These are phyloP conservation scores for Arthroderma sp. DNA, from an alignment of 2,329 filamentous ascomycete species.

Conservation along the genomic window DNA sequence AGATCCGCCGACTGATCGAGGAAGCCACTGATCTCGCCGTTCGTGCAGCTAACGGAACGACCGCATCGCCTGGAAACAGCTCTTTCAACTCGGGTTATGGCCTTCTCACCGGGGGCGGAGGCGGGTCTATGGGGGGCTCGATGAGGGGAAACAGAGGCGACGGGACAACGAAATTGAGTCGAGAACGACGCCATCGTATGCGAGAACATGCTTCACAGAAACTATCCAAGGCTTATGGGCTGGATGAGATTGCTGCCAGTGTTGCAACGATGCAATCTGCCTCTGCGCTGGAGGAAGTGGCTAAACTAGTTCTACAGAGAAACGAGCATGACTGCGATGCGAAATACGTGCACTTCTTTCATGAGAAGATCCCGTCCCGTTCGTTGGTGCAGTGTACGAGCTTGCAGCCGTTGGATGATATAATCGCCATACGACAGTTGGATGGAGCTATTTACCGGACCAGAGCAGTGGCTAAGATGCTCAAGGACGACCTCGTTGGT, in stretches of 20 bases:
- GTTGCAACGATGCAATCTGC: conserved; percentile 74
- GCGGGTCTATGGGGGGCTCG: conserved; percentile 44
- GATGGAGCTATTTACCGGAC: conserved; percentile 60
- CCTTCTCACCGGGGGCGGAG: conserved; percentile 34
- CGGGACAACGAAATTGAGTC: conserved; percentile 55
- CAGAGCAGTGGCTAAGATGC: conserved; percentile 59
- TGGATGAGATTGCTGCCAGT: conserved; percentile 74
- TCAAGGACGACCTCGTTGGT: conserved; percentile 61
- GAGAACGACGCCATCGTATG: conserved; percentile 66
- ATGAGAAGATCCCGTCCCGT: conserved; percentile 72
- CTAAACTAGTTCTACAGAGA: conserved; percentile 58
- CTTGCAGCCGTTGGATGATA: conserved; percentile 52
- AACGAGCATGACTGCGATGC: conserved; percentile 58
- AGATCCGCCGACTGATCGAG: conserved; percentile 67
- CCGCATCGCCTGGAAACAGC: conserved; percentile 51
- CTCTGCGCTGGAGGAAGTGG: conserved; percentile 65
- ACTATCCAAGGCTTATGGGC: conserved; percentile 61
- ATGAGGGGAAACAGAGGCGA: conserved; percentile 32
- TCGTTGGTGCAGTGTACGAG: conserved; percentile 62
- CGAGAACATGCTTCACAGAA: conserved; percentile 68
- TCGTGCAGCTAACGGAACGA: conserved; percentile 61
- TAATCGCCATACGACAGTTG: conserved; percentile 51
- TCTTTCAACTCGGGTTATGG: conserved; percentile 39
- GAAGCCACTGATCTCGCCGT: conserved; percentile 68
- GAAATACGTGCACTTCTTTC: conserved; percentile 84